These are phyloP conservation scores for Fonsecaea multimorphosa DNA, from an alignment of 2,329 filamentous ascomycete species.

Conservation along the genomic window DNA sequence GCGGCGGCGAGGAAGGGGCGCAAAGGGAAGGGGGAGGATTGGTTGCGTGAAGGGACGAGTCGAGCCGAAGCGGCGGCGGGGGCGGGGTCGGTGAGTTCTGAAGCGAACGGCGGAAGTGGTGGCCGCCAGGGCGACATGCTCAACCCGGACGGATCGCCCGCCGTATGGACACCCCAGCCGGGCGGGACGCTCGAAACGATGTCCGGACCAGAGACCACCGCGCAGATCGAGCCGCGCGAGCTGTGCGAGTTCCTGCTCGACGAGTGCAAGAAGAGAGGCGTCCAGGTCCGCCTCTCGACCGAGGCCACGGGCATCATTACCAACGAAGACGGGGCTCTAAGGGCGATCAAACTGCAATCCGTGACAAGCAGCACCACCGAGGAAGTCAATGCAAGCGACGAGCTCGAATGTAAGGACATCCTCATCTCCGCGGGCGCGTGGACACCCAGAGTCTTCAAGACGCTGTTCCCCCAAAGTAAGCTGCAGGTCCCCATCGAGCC, in stretches of 20 bases:
- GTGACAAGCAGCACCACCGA: slow-evolving; percentile 45
- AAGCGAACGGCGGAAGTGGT: background rate
- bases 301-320: slow-evolving; percentile 59
- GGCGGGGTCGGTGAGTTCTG: slow-evolving; percentile 48
- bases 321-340: slow-evolving; percentile 59
- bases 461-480: slow-evolving; percentile 66
- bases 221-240: slow-evolving; percentile 70
- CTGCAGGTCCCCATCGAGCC: slow-evolving; percentile 63
- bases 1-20: slow-evolving; percentile 43
- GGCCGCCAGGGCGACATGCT: slow-evolving; percentile 39
- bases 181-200: slow-evolving; percentile 67
- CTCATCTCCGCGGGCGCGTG: slow-evolving; percentile 74
- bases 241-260: slow-evolving; percentile 71
- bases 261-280: slow-evolving; percentile 64
- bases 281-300: slow-evolving; percentile 70
- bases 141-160: slow-evolving; percentile 52
- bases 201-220: slow-evolving; percentile 65
- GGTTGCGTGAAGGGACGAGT: slow-evolving; percentile 69
- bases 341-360: slow-evolving; percentile 47
- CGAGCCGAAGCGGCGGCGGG: slow-evolving; percentile 61
- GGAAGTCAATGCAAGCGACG: slow-evolving; percentile 45
- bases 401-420: slow-evolving; percentile 68
- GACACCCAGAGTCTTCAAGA: slow-evolving; percentile 69
- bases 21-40: slow-evolving; percentile 65
- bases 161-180: slow-evolving; percentile 64